Evolutionary conservation across 345 rosid genomes (phyloP), one percentile per base, ranked within the genome.

Genomic region (Boechera stricta): DNA sequence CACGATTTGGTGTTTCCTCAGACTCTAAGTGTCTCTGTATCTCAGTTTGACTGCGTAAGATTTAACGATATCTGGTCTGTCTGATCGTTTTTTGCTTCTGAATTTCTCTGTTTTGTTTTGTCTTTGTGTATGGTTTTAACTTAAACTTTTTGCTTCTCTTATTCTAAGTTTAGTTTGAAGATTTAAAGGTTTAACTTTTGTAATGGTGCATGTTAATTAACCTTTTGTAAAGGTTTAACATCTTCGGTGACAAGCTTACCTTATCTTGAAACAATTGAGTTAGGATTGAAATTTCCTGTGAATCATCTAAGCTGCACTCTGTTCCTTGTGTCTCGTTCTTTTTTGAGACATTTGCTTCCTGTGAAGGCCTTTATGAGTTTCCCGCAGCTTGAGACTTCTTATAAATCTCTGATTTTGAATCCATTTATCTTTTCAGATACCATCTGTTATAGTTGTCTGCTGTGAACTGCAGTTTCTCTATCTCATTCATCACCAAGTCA

Each of bases 261-360:
- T 15, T 26, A 56, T 35, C 31, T 61, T 2, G 41, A 38, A 38
- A 38, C 41, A 38, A 8, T 38, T 58, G 24, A 18, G 47, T 57
- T 33, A 58, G 7, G 67, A 45, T 57, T 57, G 15, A 2, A 7
- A 0, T 33, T 33, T 49, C 18, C 2, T 67, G 31, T 18, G 10
- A 38, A 38, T 8, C 41, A 38, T 38, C 41, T 38, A 8, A 10
- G 10, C 41, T 38, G 8, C 41, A 38, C 41, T 38, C 41, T 38
- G 41, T 38, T 38, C 41, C 5, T 4, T 51, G 29, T 9, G 35
- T 33, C 59, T 49, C 45, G 3, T 33, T 36, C 71, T 67, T 24
- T 41, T 39, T 29, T 69, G 52, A 26, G 16, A 52, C 49, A 13
- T 53, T 52, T 35, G 49, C 61, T 26, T 68, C 48, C 1, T 52